Evolutionary conservation across 2,329 filamentous ascomycete species (phyloP).

Genomic region (Aspergillus fumigatiaffinis): DNA sequence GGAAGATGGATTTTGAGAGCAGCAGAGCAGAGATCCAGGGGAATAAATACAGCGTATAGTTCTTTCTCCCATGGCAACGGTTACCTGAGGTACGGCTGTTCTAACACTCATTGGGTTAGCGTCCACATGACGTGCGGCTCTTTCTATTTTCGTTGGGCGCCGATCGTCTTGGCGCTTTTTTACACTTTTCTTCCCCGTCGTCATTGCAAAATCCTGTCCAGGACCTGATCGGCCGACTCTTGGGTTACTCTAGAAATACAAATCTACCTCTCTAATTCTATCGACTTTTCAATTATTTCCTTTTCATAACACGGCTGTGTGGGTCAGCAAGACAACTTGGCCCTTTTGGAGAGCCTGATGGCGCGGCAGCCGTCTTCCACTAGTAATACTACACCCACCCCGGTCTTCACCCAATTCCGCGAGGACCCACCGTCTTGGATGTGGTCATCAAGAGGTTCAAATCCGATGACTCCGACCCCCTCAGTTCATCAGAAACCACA

Average conservation of each 20-base stretch:
- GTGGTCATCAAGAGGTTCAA: constrained; percentile 25
- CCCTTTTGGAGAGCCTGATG: constrained; percentile 19
- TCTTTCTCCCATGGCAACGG: constrained; percentile 39
- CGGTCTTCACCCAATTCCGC: constrained; percentile 25
- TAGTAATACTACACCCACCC: constrained; percentile 12
- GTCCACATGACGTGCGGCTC: constrained; percentile 40
- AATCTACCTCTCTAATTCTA: background rate
- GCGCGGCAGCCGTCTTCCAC: constrained; percentile 25
- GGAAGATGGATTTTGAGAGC: constrained; percentile 24
- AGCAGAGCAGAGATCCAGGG: constrained; percentile 17
- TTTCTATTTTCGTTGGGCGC: constrained; percentile 47
- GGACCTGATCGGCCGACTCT: background rate
- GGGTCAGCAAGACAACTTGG: background rate
- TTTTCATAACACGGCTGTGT: background rate
- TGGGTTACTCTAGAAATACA: background rate
- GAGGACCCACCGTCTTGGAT: constrained; percentile 32
- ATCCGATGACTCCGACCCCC: constrained; percentile 31
- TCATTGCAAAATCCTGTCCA: background rate
- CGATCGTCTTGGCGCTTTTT: constrained; percentile 24
- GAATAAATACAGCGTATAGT: constrained; percentile 38
- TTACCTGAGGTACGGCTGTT: constrained; percentile 29
- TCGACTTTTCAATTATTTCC: background rate
- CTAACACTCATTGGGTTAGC: constrained; percentile 41
- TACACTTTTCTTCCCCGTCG: constrained; percentile 8
- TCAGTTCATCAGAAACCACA: constrained; percentile 45